Evolutionary conservation across 2,329 filamentous ascomycete species (phyloP), one percentile per base, ranked within the genome.

Genomic region (Ophiostoma triangulosporum): DNA sequence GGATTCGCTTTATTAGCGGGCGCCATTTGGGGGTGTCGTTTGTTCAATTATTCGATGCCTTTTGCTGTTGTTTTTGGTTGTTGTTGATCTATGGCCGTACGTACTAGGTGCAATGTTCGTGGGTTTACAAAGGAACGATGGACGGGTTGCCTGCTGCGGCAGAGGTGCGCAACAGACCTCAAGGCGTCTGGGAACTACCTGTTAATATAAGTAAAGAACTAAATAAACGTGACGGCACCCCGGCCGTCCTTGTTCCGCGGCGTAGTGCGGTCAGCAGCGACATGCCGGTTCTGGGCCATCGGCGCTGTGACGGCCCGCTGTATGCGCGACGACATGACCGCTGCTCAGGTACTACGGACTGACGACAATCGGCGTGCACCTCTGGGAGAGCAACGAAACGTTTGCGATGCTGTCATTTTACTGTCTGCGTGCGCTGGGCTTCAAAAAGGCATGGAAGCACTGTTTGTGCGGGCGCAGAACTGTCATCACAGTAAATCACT

Each of bases 351-450:
- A 80, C 57, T 77, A 84, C 1, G 87, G 83, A 0, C 66, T 96
- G 14, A 64, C 69, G 43, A 82, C 72, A 11, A 72, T 74, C 2
- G 88, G 95, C 55, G 79, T 97, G 0, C 77, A 83, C 33, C 73
- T 93, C 9, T 96, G 89, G 89, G 90, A 96, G 73, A 85, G 96
- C 68, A 96, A 96, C 67, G 90, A 96, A 76, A 80, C 81, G 6
- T 84, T 84, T 67, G 80, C 80, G 3, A 81, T 77, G 61, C 80
- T 84, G 68, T 73, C 78, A 1, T 68, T 84, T 4, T 76, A 95
- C 69, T 90, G 84, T 61, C 70, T 91, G 46, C 72, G 88, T 56
- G 76, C 80, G 62, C 64, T 93, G 11, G 84, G 82, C 0, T 70
- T 91, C 20, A 81, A 81, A 65, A 65, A 70, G 62, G 78, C 63